Percentiles rank a stretch among this genome's conserved stretches.
These are phyloP conservation scores for Tilletia caries DNA, from an alignment of 1,284 basidiomycete genomes.

Conservation along the genomic window DNA sequence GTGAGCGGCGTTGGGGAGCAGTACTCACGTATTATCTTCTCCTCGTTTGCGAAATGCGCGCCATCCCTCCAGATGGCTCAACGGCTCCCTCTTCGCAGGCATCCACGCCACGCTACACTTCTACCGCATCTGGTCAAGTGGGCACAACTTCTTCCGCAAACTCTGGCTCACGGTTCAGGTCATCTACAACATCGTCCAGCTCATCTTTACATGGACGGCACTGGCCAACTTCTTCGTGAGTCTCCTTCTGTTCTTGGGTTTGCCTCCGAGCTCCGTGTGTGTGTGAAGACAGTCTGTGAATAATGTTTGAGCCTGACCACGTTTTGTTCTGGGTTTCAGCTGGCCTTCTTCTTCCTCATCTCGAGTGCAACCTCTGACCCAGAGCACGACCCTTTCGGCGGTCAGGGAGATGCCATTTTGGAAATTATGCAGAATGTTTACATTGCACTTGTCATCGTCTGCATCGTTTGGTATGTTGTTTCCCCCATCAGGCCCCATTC, in stretches of 20 bases:
- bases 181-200: constrained; percentile 19
- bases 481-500: no score
- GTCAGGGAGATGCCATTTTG: constrained; percentile 61
- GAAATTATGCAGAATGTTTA: constrained; percentile 24
- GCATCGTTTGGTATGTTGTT: constrained; percentile 14
- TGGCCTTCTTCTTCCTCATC: constrained; percentile 71
- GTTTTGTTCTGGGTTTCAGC: background rate
- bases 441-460: constrained; percentile 34
- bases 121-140: constrained; percentile 83
- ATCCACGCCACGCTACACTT: constrained; percentile 80
- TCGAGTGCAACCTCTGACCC: constrained; percentile 56
- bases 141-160: constrained; percentile 80
- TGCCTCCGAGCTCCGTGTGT: no score
- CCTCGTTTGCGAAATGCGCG: no score
- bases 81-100: constrained; percentile 80
- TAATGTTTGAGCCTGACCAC: no score
- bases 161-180: constrained; percentile 70
- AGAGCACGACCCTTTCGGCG: constrained; percentile 68
- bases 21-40: no score
- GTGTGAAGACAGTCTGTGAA: no score
- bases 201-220: constrained; percentile 78
- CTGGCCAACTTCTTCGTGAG: constrained; percentile 73
- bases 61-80: constrained; percentile 67
- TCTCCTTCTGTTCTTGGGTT: background rate
- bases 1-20: no score